Evolutionary conservation across 2,329 filamentous ascomycete species (phyloP).

Genomic region (Capronia coronata): DNA sequence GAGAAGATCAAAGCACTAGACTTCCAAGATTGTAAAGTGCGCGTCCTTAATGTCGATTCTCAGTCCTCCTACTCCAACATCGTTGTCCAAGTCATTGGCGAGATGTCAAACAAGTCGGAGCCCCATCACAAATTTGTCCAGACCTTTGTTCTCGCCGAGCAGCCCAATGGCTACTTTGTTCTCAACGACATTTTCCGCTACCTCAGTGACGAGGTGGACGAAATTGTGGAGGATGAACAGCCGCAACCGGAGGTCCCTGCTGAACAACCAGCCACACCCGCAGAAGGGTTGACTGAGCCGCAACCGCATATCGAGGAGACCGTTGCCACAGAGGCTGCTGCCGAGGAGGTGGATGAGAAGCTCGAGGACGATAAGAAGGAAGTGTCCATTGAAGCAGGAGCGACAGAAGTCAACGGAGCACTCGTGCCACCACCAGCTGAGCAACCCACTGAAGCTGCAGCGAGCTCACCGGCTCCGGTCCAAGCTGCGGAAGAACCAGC

Average conservation of each 20-base stretch:
- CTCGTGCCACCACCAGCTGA: constrained; percentile 37
- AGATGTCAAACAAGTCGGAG: constrained; percentile 88
- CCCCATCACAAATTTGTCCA: constrained; percentile 95
- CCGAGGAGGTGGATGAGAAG: constrained; percentile 63
- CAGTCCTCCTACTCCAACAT: constrained; percentile 91
- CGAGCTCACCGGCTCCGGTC: constrained; percentile 16
- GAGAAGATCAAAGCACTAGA: constrained; percentile 89
- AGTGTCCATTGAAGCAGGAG: constrained; percentile 35
- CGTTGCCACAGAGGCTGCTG: constrained; percentile 39
- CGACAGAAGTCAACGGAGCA: constrained; percentile 41
- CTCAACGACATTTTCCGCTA: constrained; percentile 97
- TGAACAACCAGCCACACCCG: constrained; percentile 30
- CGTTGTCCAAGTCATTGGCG: constrained; percentile 94
- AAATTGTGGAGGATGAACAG: constrained; percentile 44
- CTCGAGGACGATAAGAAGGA: constrained; percentile 52
- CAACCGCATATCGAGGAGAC: constrained; percentile 36
- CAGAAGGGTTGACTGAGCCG: constrained; percentile 41
- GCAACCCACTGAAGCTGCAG: constrained; percentile 31
- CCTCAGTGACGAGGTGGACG: constrained; percentile 69
- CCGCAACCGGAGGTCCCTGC: constrained; percentile 29
- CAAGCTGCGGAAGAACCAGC: constrained; percentile 11
- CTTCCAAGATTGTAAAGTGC: constrained; percentile 97
- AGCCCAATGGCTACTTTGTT: constrained; percentile 95
- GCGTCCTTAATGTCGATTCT: constrained; percentile 94
- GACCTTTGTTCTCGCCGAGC: constrained; percentile 93